Percentiles rank a stretch among this genome's conserved stretches.
Evolutionary conservation across 2,329 filamentous ascomycete genomes (phyloP).

Genomic region (Talaromyces amestolkiae): DNA sequence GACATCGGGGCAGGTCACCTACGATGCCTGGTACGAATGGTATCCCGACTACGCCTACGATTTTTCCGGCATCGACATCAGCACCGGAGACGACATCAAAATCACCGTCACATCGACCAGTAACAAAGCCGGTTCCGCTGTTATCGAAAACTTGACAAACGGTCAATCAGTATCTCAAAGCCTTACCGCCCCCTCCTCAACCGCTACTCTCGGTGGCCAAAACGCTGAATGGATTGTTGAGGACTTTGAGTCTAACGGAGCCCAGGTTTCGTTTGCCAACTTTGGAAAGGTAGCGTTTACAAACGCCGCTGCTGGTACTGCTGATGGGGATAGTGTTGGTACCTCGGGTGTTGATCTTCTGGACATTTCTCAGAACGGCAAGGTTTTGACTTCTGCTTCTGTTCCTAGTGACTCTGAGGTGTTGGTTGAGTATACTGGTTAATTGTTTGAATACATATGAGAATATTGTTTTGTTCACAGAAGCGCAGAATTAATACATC

Average conservation of each 20-base stretch:
- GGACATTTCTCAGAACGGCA: constrained; percentile 47
- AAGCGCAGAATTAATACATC: background rate
- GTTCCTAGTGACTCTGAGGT: constrained; percentile 29
- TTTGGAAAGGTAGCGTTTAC: constrained; percentile 47
- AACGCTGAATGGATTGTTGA: constrained; percentile 66
- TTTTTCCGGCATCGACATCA: constrained; percentile 48
- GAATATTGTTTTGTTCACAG: background rate
- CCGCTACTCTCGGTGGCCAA: constrained; percentile 49
- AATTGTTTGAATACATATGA: background rate
- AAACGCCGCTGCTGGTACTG: constrained; percentile 31
- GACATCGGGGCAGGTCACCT: constrained; percentile 42
- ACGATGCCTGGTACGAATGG: constrained; percentile 63
- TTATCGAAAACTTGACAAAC: constrained; percentile 53
- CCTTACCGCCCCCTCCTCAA: constrained; percentile 43
- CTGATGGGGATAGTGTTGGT: constrained; percentile 25
- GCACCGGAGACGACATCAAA: constrained; percentile 47
- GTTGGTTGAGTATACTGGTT: constrained; percentile 25
- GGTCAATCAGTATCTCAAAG: constrained; percentile 54
- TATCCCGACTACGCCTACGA: constrained; percentile 57
- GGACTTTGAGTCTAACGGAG: constrained; percentile 45
- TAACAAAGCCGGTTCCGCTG: constrained; percentile 46
- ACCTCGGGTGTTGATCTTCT: constrained; percentile 44
- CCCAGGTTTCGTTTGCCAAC: constrained; percentile 47
- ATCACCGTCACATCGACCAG: constrained; percentile 42
- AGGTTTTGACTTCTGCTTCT: constrained; percentile 33